phyloP scores from a whole-genome alignment of 768 basidiomycete genomes.

The Dictyophora rubrovolvata region DNA sequence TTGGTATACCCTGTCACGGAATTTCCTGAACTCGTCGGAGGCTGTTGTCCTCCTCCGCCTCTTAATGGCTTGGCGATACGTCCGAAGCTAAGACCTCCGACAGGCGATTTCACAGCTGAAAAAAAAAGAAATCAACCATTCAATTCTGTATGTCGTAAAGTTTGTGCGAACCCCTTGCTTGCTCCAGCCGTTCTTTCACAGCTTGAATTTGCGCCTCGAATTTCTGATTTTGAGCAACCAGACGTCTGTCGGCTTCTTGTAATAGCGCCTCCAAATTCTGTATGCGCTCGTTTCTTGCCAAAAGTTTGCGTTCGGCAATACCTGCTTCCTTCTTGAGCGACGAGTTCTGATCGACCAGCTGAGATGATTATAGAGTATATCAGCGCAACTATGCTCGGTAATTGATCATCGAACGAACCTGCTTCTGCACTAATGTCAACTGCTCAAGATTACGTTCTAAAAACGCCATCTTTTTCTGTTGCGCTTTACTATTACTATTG shows the following conservation, averaged over 20 bases:
- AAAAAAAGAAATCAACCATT: constrained; percentile 13
- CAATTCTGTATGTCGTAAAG: neutral
- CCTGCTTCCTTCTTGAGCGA: constrained; percentile 95
- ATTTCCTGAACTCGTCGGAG: constrained; percentile 30
- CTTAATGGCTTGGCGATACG: constrained; percentile 95
- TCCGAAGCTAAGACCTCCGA: constrained; percentile 73
- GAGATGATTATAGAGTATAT: constrained; percentile 7
- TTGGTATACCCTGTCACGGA: constrained; percentile 19
- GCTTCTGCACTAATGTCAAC: constrained; percentile 91
- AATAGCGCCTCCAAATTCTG: constrained; percentile 89
- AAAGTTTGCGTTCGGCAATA: constrained; percentile 90
- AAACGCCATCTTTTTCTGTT: constrained; percentile 99
- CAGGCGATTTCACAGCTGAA: constrained; percentile 68
- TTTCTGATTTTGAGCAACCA: constrained; percentile 90
- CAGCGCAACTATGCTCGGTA: neutral
- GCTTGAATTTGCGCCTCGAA: constrained; percentile 89
- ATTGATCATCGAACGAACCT: constrained; percentile 39
- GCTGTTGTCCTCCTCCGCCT: constrained; percentile 67
- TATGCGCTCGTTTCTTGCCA: constrained; percentile 96
- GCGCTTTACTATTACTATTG: constrained; percentile 96
- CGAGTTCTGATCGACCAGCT: constrained; percentile 99
- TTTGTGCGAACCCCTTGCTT: constrained; percentile 66
- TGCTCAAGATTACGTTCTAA: constrained; percentile 94
- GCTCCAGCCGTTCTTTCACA: constrained; percentile 85
- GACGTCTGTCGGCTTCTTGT: constrained; percentile 86